Base-by-base conservation (phyloP, 2,329 filamentous ascomycete genomes). In the Westerdykella aurantiaca region DNA sequence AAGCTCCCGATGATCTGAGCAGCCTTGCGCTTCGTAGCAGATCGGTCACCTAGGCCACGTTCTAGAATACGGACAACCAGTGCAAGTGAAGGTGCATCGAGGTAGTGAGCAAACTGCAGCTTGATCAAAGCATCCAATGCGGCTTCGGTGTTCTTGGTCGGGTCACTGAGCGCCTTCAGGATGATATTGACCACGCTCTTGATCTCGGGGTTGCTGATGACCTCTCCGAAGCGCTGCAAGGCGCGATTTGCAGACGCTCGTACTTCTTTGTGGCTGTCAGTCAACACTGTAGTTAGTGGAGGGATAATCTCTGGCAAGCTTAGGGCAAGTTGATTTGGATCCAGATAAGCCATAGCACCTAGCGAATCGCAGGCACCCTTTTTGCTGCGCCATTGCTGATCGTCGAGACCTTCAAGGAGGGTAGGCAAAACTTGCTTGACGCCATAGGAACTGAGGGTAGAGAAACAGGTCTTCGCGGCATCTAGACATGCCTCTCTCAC, bases 191-290 rank as follows among this genome's bases (percentile, higher is more conserved):
- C 91, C 12, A 97, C 77, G 51, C 84, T 81, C 78, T 96, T 96
- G 62, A 98, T 88, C 69, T 98, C 93, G 4, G 93, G 93, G 66
- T 98, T 98, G 68, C 79, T 94, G 67, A 98, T 98, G 54, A 98
- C 94, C 67, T 98, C 94, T 53, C 94, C 93, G 64, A 98, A 98
- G 44, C 93, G 85, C 72, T 98, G 95, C 71, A 98, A 76, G 71
- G 89, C 95, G 69, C 91, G 84, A 69, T 98, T 98, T 6, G 93
- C 93, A 17, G 88, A 90, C 37, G 82, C 75, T 48, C 93, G 82
- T 25, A 98, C 93, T 70, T 98, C 93, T 69, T 98, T 98, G 72
- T 98, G 93, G 59, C 88, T 96, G 72, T 98, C 93, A 56, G 95
- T 98, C 46, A 98, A 74, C 3, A 97, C 93, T 37, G 85, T 83